Percentiles rank a stretch among this genome's conserved stretches.
Conservation (phyloP, 129 eudicot species). For the Gnaphalium uliginosum region DNA sequence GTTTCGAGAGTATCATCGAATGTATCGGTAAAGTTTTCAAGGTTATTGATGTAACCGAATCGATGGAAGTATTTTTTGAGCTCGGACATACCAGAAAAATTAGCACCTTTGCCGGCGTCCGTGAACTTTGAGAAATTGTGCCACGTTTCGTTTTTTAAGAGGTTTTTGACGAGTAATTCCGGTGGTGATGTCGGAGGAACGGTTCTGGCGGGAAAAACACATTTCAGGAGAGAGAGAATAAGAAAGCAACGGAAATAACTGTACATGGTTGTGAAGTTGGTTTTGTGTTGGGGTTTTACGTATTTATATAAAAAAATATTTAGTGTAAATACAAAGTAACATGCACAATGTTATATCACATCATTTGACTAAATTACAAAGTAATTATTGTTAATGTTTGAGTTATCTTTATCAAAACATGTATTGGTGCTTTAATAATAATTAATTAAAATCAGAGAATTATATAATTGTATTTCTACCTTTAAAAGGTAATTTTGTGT, state of each 20-base stretch:
- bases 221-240: slow-evolving; percentile 23
- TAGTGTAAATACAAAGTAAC: slow-evolving; percentile 14
- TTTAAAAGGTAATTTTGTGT: too few relatives aligned
- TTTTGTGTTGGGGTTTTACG: slow-evolving; percentile 4
- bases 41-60: slow-evolving; percentile 66
- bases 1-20: slow-evolving; percentile 63
- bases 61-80: slow-evolving; percentile 73
- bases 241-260: slow-evolving; percentile 40
- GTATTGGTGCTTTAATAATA: too few relatives aligned
- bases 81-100: slow-evolving; percentile 59
- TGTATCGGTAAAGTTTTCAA: slow-evolving; percentile 43
- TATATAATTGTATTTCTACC: neutral
- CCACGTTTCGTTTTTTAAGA: slow-evolving; percentile 53
- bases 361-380: neutral
- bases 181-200: slow-evolving; percentile 36
- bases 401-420: too few relatives aligned
- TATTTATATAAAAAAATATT: slow-evolving; percentile 1
- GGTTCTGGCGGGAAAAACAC: slow-evolving; percentile 59
- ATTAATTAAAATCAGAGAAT: too few relatives aligned
- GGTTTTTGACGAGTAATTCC: slow-evolving; percentile 36
- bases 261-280: slow-evolving; percentile 47
- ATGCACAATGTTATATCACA: neutral
- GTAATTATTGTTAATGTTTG: too few relatives aligned
- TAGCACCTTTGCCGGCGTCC: slow-evolving; percentile 67
- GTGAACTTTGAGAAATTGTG: slow-evolving; percentile 45